phyloP scores from a whole-genome alignment of 352 stramenopile species.

The Phytophthora fragariae region DNA sequence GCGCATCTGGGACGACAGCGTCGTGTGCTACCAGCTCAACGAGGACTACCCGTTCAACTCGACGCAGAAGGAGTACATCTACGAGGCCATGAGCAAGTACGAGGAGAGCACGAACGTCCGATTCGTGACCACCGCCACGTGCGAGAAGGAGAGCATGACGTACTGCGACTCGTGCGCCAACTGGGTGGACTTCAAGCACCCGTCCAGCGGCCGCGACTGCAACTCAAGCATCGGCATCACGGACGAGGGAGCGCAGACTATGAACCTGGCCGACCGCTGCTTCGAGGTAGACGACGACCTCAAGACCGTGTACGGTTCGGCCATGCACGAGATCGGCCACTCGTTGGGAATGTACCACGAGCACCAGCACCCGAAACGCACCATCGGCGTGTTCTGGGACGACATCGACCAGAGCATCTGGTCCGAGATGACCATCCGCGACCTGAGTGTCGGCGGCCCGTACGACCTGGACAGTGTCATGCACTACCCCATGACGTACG shows the following conservation, averaged over 20 bases:
- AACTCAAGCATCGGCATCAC: conserved; percentile 84
- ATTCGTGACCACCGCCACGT: conserved; percentile 65
- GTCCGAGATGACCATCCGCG: conserved; percentile 75
- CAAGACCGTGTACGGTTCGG: conserved; percentile 77
- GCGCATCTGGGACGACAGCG: conserved; percentile 69
- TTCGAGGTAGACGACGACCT: conserved; percentile 78
- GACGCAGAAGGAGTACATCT: conserved; percentile 64
- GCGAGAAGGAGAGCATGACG: conserved; percentile 48
- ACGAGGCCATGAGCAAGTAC: conserved; percentile 71
- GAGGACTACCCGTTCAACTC: conserved; percentile 69
- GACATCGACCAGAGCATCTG: conserved; percentile 76
- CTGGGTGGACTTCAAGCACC: conserved; percentile 85
- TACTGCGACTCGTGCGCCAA: conserved; percentile 77
- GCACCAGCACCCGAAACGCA: conserved; percentile 78
- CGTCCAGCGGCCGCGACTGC: conserved; percentile 69
- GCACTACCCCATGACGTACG: conserved; percentile 83
- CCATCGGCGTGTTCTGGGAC: conserved; percentile 79
- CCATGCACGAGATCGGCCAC: conserved; percentile 88
- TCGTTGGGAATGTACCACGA: conserved; percentile 83
- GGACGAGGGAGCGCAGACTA: conserved; percentile 63
- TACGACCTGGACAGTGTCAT: conserved; percentile 83
- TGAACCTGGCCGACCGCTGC: conserved; percentile 80
- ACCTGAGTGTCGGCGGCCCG: conserved; percentile 65
- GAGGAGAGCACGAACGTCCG: conserved; percentile 77
- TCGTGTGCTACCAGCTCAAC: conserved; percentile 82